phyloP scores from a whole-genome alignment of 768 basidiomycete genomes.

The Pleurotus pulmonarius region DNA sequence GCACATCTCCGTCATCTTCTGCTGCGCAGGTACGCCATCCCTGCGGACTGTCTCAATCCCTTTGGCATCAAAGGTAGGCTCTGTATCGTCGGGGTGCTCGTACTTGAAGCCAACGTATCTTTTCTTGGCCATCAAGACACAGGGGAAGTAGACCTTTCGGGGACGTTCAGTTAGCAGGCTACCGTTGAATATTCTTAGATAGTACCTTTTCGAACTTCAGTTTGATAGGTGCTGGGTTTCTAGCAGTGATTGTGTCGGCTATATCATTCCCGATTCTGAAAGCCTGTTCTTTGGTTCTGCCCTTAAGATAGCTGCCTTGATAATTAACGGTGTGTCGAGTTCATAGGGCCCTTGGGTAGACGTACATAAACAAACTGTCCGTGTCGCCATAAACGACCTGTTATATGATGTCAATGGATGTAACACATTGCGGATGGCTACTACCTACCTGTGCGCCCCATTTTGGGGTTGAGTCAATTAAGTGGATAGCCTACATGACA shows the following conservation, averaged over 20 bases:
- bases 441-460: constrained; percentile 73
- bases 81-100: constrained; percentile 74
- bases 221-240: constrained; percentile 90
- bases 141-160: constrained; percentile 85
- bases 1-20: constrained; percentile 88
- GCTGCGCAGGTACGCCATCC: constrained; percentile 87
- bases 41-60: constrained; percentile 96
- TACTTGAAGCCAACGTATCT: constrained; percentile 98
- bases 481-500: constrained; percentile 63
- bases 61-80: constrained; percentile 90
- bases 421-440: neutral
- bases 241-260: constrained; percentile 76
- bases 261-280: constrained; percentile 93
- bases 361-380: constrained; percentile 85
- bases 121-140: constrained; percentile 96
- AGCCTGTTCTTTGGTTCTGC: constrained; percentile 90
- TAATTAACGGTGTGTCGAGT: neutral
- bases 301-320: constrained; percentile 60
- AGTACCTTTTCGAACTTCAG: constrained; percentile 95
- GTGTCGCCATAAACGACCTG: constrained; percentile 96
- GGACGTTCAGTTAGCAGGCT: neutral
- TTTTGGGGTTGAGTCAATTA: constrained; percentile 70
- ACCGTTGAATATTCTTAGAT: neutral
- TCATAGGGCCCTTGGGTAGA: constrained; percentile 3
- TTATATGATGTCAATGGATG: neutral